A percentile compares a stretch with the other conserved stretches of the same genome.
These are phyloP conservation scores for Cladophialophora yegresii DNA, from an alignment of 2,329 filamentous ascomycete genomes.

Conservation along the genomic window DNA sequence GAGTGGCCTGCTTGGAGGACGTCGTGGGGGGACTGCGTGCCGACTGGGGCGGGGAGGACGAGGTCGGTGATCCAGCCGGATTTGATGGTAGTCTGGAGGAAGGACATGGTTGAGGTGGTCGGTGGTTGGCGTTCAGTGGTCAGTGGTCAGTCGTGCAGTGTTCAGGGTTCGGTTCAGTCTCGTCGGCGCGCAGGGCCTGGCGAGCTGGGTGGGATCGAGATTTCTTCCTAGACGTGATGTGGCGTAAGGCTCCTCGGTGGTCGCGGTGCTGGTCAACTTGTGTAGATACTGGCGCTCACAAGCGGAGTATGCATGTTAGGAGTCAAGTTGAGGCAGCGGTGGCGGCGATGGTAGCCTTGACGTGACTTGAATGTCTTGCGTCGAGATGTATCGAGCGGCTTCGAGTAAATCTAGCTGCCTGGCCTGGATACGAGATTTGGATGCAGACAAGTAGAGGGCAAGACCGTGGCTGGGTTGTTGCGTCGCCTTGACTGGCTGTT, in stretches of 20 bases:
- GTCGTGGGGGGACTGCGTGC: constrained; percentile 17
- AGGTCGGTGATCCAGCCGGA: constrained; percentile 34
- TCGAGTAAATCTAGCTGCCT: neutral
- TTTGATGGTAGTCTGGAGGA: constrained; percentile 31
- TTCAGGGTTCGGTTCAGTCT: neutral
- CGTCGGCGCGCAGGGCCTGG: neutral
- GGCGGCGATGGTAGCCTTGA: neutral
- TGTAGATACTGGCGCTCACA: too few relatives aligned
- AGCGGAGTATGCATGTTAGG: neutral
- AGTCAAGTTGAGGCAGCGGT: too few relatives aligned
- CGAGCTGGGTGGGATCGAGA: too few relatives aligned
- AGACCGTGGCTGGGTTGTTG: too few relatives aligned
- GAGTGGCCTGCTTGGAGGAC: constrained; percentile 24
- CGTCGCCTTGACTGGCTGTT: too few relatives aligned
- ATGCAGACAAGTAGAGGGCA: too few relatives aligned
- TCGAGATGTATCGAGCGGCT: neutral
- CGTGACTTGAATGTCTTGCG: neutral
- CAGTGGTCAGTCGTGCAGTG: too few relatives aligned
- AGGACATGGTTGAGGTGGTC: constrained; percentile 17
- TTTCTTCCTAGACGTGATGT: too few relatives aligned
- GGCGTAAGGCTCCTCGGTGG: neutral
- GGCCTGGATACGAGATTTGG: neutral
- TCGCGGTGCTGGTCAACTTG: neutral
- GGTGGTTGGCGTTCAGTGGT: neutral
- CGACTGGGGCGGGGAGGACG: constrained; percentile 20